Evolutionary conservation across 257 asterid species (phyloP).

Genomic region (Parsonsia alboflavescens): DNA sequence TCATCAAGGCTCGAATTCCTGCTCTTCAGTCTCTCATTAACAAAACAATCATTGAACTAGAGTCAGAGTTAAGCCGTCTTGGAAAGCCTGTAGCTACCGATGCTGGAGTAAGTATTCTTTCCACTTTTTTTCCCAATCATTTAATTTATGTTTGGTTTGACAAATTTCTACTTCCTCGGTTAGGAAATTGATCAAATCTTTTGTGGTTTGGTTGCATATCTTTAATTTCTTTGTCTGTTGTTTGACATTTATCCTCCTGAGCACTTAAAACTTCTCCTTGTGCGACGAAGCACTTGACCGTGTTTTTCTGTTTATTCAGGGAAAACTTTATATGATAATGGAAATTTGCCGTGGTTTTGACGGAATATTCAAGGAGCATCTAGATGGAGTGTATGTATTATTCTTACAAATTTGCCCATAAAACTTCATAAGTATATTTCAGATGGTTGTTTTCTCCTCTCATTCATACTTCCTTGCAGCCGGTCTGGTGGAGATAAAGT

Average conservation of each 20-base stretch:
- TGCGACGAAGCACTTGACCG: slow-evolving; percentile 11
- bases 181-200: neutral
- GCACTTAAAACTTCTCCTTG: slow-evolving; percentile 7
- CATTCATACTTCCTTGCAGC: slow-evolving; percentile 39
- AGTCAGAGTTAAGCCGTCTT: slow-evolving; percentile 80
- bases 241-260: neutral
- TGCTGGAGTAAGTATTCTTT: slow-evolving; percentile 72
- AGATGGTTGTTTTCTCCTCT: slow-evolving; percentile 10
- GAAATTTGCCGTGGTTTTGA: slow-evolving; percentile 90
- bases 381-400: slow-evolving; percentile 81
- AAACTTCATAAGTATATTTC: neutral
- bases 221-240: neutral
- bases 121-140: neutral
- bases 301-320: slow-evolving; percentile 49
- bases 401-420: neutral
- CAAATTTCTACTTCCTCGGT: slow-evolving; percentile 5
- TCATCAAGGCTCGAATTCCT: slow-evolving; percentile 96
- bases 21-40: slow-evolving; percentile 96
- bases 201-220: neutral
- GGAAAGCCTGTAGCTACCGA: slow-evolving; percentile 97
- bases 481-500: slow-evolving; percentile 99
- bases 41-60: slow-evolving; percentile 86
- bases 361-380: slow-evolving; percentile 96
- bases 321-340: slow-evolving; percentile 95
- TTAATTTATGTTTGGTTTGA: neutral